Base-by-base conservation (phyloP, 179 eudicot species). In the Carnegiea gigantea region DNA sequence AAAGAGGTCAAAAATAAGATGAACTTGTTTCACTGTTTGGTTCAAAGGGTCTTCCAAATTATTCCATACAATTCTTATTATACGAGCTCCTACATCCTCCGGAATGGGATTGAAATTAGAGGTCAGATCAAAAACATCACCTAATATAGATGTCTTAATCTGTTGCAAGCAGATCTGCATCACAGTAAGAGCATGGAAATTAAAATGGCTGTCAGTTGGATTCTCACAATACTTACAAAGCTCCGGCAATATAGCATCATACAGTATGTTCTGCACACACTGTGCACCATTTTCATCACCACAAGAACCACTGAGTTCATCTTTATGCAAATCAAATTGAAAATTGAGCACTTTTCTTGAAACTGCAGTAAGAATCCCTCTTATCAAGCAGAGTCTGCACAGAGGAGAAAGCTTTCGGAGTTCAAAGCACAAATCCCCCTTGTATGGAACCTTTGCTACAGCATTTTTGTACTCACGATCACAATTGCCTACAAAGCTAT, bases 1-100 rank as follows among this genome's bases (percentile, higher is more conserved):
- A 80, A 94, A 92, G 57, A 96, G 92, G 91, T 96, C 98, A 83
- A 96, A 89, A 76, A 94, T 90, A 71, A 96, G 92, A 89, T 96
- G 98, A 79, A 94, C 97, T 89, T 96, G 99, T 86, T 96, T 94
- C 77, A 96, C 99, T 24, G 99, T 94, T 88, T 96, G 99, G 81
- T 92, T 96, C 40, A 96, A 89, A 82, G 99, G 90, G 76, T 96
- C 99, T 85, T 94, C 99, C 75, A 96, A 86, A 86, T 96, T 96
- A 86, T 94, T 96, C 99, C 99, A 96, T 83, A 94, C 88, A 24
- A 94, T 90, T 78, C 90, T 89, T 77, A 93, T 81, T 65, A 93
- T 84, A 70, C 94, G 90, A 60, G 89, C 77, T 33, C 90, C 90
- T 86, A 91, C 86, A 38, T 86, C 88, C 86, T 91, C 97, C 2